These are phyloP conservation scores for Yarrowia alimentaria DNA, from an alignment of 805 yeast species.

Conservation along the genomic window DNA sequence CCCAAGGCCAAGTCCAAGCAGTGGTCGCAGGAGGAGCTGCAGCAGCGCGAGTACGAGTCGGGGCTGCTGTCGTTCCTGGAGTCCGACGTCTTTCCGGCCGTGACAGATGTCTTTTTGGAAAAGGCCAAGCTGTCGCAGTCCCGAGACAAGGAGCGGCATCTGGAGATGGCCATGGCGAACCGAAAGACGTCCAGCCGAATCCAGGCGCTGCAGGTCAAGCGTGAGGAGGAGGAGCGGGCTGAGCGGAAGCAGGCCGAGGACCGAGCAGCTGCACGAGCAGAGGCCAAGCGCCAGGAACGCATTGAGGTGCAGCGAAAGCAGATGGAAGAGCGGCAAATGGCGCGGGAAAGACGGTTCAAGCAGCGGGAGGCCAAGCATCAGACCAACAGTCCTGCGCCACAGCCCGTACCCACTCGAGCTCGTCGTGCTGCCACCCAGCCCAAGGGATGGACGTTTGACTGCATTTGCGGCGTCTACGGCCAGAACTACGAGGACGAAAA, in stretches of 20 bases:
- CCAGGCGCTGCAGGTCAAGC: conserved; percentile 35
- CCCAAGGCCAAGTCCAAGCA: neutral
- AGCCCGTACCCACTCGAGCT: too few relatives aligned
- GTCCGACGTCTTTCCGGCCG: conserved; percentile 5
- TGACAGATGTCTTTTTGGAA: conserved; percentile 37
- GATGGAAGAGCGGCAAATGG: conserved; percentile 27
- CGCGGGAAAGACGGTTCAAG: conserved; percentile 27
- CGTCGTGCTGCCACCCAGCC: conserved; percentile 13
- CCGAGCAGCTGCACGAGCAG: conserved; percentile 13
- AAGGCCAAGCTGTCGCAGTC: conserved; percentile 34
- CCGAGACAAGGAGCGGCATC: conserved; percentile 35
- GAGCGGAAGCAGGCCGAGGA: conserved; percentile 27
- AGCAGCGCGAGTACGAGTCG: conserved; percentile 28
- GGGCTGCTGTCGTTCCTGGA: neutral
- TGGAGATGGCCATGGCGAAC: conserved; percentile 36
- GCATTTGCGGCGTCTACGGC: conserved; percentile 43
- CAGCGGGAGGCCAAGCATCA: too few relatives aligned
- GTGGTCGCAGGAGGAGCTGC: conserved; percentile 34
- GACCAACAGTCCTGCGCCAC: neutral
- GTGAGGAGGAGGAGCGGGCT: conserved; percentile 33
- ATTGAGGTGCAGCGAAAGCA: conserved; percentile 23
- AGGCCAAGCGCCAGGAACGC: conserved; percentile 27
- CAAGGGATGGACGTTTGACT: conserved; percentile 43
- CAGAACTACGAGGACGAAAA: conserved; percentile 44
- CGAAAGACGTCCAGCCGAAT: conserved; percentile 40